Percentiles rank a stretch among this genome's conserved stretches.
These are phyloP conservation scores for Penicillium frequentans DNA, from an alignment of 2,329 filamentous ascomycete species.

Conservation along the genomic window DNA sequence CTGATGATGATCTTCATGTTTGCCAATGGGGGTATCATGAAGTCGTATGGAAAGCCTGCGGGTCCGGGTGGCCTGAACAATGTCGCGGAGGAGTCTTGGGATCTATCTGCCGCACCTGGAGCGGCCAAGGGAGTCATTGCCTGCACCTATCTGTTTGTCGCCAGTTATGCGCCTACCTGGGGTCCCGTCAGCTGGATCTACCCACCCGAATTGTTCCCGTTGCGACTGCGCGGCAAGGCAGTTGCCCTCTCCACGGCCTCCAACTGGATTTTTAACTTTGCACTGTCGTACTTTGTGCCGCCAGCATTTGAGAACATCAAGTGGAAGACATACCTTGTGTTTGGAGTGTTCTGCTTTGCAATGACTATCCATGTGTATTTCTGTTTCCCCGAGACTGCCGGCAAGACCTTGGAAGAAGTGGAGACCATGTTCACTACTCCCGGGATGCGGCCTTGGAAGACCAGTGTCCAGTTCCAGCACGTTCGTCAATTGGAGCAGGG, in stretches of 20 bases:
- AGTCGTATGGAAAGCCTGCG: slow-evolving; percentile 36
- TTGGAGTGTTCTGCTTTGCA: slow-evolving; percentile 67
- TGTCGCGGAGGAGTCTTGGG: slow-evolving; percentile 39
- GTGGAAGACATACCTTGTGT: slow-evolving; percentile 69
- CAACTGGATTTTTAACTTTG: slow-evolving; percentile 64
- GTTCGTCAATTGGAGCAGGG: slow-evolving; percentile 18
- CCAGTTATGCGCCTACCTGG: slow-evolving; percentile 64
- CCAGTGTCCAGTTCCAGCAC: slow-evolving; percentile 16
- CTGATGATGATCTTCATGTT: slow-evolving; percentile 58
- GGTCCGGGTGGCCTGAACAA: slow-evolving; percentile 42
- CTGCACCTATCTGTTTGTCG: slow-evolving; percentile 65
- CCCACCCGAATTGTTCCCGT: slow-evolving; percentile 51
- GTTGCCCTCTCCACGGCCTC: slow-evolving; percentile 54
- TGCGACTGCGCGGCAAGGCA: slow-evolving; percentile 61
- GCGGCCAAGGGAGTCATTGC: slow-evolving; percentile 64
- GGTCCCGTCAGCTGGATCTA: slow-evolving; percentile 59
- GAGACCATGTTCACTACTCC: slow-evolving; percentile 62
- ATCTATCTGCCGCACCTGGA: slow-evolving; percentile 35
- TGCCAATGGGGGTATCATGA: slow-evolving; percentile 45
- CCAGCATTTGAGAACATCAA: slow-evolving; percentile 57
- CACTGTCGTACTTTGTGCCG: slow-evolving; percentile 56
- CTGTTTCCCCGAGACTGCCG: slow-evolving; percentile 40
- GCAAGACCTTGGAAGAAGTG: slow-evolving; percentile 75
- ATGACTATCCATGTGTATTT: slow-evolving; percentile 69
- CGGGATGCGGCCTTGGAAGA: slow-evolving; percentile 20